Evolutionary conservation across 768 basidiomycete genomes (phyloP).

Genomic region (Boletus reticuloceps): DNA sequence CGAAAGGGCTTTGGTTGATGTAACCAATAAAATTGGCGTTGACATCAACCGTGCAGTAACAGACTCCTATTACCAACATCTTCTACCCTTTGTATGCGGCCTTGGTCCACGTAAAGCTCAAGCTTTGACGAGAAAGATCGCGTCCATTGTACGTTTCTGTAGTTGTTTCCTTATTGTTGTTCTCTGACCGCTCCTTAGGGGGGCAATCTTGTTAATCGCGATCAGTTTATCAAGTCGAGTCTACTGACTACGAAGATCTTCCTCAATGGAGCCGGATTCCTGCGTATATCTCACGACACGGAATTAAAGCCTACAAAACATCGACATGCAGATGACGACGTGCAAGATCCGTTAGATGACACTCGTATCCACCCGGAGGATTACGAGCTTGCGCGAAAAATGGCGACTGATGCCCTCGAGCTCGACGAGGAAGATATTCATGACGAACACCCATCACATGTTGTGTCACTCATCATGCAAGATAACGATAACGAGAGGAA

Average conservation of each 20-base stretch:
- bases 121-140: constrained; percentile 77
- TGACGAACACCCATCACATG: constrained; percentile 87
- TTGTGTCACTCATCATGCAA: constrained; percentile 82
- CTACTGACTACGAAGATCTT: constrained; percentile 86
- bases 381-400: constrained; percentile 96
- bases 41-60: constrained; percentile 93
- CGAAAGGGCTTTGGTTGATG: constrained; percentile 86
- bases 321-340: constrained; percentile 59
- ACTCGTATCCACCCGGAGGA: constrained; percentile 98
- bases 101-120: constrained; percentile 94
- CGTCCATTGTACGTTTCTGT: constrained; percentile 54
- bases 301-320: constrained; percentile 61
- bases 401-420: constrained; percentile 96
- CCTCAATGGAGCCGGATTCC: constrained; percentile 89
- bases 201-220: constrained; percentile 81
- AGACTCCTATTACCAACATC: constrained; percentile 83
- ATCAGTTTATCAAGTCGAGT: constrained; percentile 80
- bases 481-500: constrained; percentile 77
- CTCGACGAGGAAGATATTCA: constrained; percentile 97
- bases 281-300: constrained; percentile 77
- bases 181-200: constrained; percentile 49
- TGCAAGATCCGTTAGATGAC: constrained; percentile 86
- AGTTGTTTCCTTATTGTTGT: background rate
- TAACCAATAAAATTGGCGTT: constrained; percentile 90
- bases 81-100: constrained; percentile 89